A percentile compares a stretch with the other conserved stretches of the same genome.
phyloP scores from a whole-genome alignment of 2,329 filamentous ascomycete genomes.

The Chlorencoelia australis region DNA sequence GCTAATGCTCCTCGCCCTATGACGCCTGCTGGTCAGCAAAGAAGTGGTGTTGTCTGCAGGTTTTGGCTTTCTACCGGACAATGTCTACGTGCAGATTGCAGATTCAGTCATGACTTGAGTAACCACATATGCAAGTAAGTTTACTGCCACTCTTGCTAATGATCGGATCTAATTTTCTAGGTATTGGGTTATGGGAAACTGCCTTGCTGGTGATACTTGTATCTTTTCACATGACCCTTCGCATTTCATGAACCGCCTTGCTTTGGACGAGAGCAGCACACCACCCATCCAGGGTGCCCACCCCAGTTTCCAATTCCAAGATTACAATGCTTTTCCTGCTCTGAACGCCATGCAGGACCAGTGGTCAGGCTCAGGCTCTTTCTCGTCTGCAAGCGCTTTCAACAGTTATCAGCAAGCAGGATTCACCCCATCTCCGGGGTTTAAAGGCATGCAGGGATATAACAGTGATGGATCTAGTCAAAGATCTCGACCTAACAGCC shows the following conservation, averaged over 20 bases:
- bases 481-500: slow-evolving; percentile 75
- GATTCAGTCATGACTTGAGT: slow-evolving; percentile 92
- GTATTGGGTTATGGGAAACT: slow-evolving; percentile 95
- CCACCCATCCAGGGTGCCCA: slow-evolving; percentile 53
- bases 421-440: slow-evolving; percentile 57
- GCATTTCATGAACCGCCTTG: slow-evolving; percentile 72
- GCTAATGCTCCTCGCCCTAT: slow-evolving; percentile 60
- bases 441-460: slow-evolving; percentile 51
- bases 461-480: slow-evolving; percentile 54
- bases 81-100: slow-evolving; percentile 88
- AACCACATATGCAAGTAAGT: slow-evolving; percentile 95
- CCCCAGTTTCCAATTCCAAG: slow-evolving; percentile 67
- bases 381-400: slow-evolving; percentile 31
- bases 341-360: slow-evolving; percentile 55
- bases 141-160: background rate
- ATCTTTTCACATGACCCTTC: slow-evolving; percentile 96
- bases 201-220: slow-evolving; percentile 84
- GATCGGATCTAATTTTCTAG: slow-evolving; percentile 33
- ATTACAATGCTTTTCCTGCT: slow-evolving; percentile 76
- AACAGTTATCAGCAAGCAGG: slow-evolving; percentile 42
- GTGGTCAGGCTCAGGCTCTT: slow-evolving; percentile 40
- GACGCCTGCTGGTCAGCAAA: slow-evolving; percentile 67
- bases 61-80: slow-evolving; percentile 95
- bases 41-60: slow-evolving; percentile 87
- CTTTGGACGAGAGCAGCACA: slow-evolving; percentile 57